Evolutionary conservation across 2,329 filamentous ascomycete species (phyloP), one percentile per base, ranked within the genome.

Genomic region (Amesomyces nigricolor): DNA sequence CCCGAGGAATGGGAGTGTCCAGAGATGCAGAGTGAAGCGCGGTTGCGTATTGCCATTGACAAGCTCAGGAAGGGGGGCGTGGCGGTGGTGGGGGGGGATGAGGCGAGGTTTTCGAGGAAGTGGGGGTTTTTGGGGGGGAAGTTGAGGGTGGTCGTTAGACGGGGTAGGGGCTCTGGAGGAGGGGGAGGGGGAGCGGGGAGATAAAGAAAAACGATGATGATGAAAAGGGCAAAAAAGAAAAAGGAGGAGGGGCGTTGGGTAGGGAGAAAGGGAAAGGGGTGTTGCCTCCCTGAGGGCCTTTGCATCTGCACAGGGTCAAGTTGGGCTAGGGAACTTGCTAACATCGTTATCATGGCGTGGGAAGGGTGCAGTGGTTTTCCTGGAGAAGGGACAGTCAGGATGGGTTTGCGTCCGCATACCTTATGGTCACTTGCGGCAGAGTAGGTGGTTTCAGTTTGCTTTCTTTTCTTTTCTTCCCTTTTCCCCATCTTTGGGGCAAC

Each of bases 1-100:
- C 62, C 62, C 5, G 16, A 17, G 9, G 16, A 7, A 8, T 64
- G 62, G 62, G 54, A 58, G 26, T 64, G 63, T 39, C 63, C 63
- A 1, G 63, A 63, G 54, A 60, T 61, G 62, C 29, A 14, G 13
- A 46, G 32, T 3, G 58, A 63, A 39, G 46, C 53, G 14, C 16
- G 32, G 9, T 32, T 64, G 47, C 40, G 63, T 35, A 14, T 64
- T 16, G 61, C 59, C 8, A 46, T 64, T n/a, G 63, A 64, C 47
- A 29, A 39, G 51, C 37, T 64, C 16, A 54, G 48, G 22, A 47
- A 40, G 22, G 37, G 4, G 48, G 39, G 38, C n/a, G 22, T 7
- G 46, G 19, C 16, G 40, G 19, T 19, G 16, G 22, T n/a, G 29
- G 42, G 10, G 11, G 42, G 35, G 30, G 35, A 17, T 2, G 30